These are phyloP conservation scores for Pyrenophora seminiperda DNA, from an alignment of 2,329 filamentous ascomycete species.

Conservation along the genomic window DNA sequence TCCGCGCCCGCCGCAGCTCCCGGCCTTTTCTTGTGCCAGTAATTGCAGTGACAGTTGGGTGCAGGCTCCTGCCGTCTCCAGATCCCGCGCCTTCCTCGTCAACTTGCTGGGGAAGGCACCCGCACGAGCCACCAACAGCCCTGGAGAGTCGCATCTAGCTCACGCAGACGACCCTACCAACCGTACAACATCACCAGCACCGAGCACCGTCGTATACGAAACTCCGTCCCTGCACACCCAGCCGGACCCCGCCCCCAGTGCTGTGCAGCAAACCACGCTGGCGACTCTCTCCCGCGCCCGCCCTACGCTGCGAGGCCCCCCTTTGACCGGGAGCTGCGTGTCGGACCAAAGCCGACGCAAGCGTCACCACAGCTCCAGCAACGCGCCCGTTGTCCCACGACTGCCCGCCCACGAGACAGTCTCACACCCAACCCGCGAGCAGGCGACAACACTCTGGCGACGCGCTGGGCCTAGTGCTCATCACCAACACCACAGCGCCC, in stretches of 20 bases:
- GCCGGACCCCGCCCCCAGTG: slow-evolving; percentile 10
- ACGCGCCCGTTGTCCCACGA: slow-evolving; percentile 29
- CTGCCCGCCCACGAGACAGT: slow-evolving; percentile 25
- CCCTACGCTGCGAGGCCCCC: slow-evolving; percentile 20
- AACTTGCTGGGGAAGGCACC: slow-evolving; percentile 15
- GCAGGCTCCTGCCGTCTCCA: slow-evolving; percentile 9
- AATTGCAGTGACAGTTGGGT: background rate
- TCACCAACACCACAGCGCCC: slow-evolving; percentile 4
- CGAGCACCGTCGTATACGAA: slow-evolving; percentile 10
- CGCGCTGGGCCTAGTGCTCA: slow-evolving; percentile 39
- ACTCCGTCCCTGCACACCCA: slow-evolving; percentile 3
- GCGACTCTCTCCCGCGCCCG: slow-evolving; percentile 12
- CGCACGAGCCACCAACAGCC: slow-evolving; percentile 15
- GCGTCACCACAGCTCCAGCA: slow-evolving; percentile 24
- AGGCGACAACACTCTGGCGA: slow-evolving; percentile 27
- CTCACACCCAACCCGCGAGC: slow-evolving; percentile 20
- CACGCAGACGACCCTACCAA: slow-evolving; percentile 14
- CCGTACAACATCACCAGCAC: slow-evolving; percentile 17
- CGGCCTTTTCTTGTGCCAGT: background rate
- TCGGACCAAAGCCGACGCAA: slow-evolving; percentile 27
- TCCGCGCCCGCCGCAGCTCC: too few species aligned
- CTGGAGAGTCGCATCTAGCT: slow-evolving; percentile 17
- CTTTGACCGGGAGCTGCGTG: slow-evolving; percentile 26
- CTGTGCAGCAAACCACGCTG: slow-evolving; percentile 17
- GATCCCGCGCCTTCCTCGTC: slow-evolving; percentile 17